Conservation (phyloP, 2,329 filamentous ascomycete species). For the Metarhizium humberi region DNA sequence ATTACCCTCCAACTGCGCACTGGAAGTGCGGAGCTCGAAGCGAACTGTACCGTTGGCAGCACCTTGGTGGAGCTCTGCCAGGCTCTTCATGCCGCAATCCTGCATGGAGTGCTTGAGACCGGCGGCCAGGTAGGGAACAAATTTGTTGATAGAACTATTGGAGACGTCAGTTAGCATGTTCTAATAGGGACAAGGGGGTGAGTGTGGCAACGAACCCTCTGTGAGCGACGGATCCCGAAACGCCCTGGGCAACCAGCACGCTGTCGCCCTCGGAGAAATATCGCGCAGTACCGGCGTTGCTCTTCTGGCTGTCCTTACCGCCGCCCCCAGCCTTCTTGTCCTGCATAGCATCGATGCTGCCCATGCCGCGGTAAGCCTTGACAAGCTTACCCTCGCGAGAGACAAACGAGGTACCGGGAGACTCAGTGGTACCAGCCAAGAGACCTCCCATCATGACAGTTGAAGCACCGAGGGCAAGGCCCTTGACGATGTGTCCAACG, state of each 20-base stretch:
- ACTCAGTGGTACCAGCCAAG: conserved; percentile 93
- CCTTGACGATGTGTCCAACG: conserved; percentile 98
- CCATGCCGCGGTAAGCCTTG: conserved; percentile 99
- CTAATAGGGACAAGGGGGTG: background rate
- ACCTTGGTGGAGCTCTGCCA: conserved; percentile 65
- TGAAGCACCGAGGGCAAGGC: conserved; percentile 83
- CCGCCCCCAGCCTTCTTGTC: conserved; percentile 87
- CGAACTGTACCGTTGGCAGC: conserved; percentile 69
- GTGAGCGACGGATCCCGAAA: conserved; percentile 77
- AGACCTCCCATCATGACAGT: conserved; percentile 99
- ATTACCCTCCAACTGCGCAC: conserved; percentile 91
- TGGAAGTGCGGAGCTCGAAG: conserved; percentile 90
- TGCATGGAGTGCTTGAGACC: conserved; percentile 97
- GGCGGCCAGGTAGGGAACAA: conserved; percentile 89
- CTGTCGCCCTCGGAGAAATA: conserved; percentile 98
- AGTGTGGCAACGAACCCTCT: conserved; percentile 41
- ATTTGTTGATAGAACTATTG: conserved; percentile 76
- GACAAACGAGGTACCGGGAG: conserved; percentile 92
- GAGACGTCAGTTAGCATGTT: conserved; percentile 19
- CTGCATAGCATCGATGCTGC: conserved; percentile 98
- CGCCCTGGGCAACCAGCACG: conserved; percentile 91
- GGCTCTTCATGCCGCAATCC: conserved; percentile 80
- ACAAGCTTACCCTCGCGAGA: conserved; percentile 95
- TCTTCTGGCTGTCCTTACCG: conserved; percentile 62
- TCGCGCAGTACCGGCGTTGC: conserved; percentile 90